These are phyloP conservation scores for Leccinum rimulosum DNA, from an alignment of 768 basidiomycete species.

Conservation along the genomic window DNA sequence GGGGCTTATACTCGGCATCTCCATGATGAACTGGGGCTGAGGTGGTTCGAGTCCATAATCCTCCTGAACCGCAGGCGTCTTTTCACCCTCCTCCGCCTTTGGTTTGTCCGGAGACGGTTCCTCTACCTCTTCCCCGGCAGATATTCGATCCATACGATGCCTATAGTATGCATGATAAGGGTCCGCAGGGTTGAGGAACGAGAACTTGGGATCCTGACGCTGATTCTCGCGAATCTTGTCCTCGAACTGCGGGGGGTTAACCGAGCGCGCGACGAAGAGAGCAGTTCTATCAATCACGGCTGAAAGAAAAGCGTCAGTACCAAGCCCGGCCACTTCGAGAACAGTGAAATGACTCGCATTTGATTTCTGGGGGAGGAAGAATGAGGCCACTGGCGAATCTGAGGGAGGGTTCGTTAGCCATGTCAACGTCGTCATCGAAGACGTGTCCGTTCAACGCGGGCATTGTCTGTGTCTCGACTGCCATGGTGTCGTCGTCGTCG, in stretches of 20 bases:
- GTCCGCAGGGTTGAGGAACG: constrained; percentile 95
- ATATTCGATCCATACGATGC: constrained; percentile 82
- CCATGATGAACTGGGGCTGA: constrained; percentile 76
- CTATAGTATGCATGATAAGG: constrained; percentile 99
- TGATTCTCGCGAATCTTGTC: constrained; percentile 97
- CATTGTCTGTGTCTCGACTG: constrained; percentile 42
- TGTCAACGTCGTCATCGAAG: constrained; percentile 42
- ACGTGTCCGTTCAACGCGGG: constrained; percentile 40
- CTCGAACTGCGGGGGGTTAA: constrained; percentile 90
- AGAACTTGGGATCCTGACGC: constrained; percentile 96
- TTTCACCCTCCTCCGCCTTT: constrained; percentile 35
- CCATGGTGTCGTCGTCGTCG: constrained; percentile 40
- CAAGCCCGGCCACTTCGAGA: neutral
- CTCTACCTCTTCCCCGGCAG: constrained; percentile 71
- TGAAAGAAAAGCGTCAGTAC: constrained; percentile 30
- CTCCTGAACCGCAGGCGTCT: constrained; percentile 37
- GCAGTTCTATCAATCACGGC: constrained; percentile 97
- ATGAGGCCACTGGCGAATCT: constrained; percentile 85
- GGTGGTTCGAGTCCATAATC: constrained; percentile 79
- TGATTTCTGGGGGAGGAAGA: constrained; percentile 94
- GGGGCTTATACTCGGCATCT: constrained; percentile 81
- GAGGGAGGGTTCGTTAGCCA: constrained; percentile 35
- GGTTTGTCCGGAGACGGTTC: constrained; percentile 49
- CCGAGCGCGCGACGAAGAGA: constrained; percentile 86
- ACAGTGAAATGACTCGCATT: constrained; percentile 49